A percentile compares a stretch with the other conserved stretches of the same genome.
phyloP scores from a whole-genome alignment of 1,284 basidiomycete species.

The Leccinum holopus region DNA sequence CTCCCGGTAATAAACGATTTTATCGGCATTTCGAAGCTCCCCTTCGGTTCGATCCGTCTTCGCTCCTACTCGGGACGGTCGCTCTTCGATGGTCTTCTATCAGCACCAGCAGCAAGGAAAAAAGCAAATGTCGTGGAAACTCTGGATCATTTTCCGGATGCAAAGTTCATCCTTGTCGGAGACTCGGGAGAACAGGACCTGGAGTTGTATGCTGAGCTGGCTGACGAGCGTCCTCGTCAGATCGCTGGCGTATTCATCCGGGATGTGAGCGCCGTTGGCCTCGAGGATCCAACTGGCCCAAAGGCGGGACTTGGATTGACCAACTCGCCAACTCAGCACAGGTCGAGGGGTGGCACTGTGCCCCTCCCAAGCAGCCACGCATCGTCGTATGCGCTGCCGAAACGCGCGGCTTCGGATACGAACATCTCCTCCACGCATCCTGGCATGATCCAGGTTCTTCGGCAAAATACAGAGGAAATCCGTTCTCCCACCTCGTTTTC shows the following conservation, averaged over 20 bases:
- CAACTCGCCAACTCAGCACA: conserved; percentile 17
- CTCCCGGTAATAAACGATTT: conserved; percentile 80
- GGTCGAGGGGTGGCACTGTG: conserved; percentile 5
- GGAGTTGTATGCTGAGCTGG: conserved; percentile 76
- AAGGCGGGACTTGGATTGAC: conserved; percentile 29
- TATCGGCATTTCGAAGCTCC: conserved; percentile 63
- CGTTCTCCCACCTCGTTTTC: conserved; percentile 29
- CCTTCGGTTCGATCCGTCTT: conserved; percentile 15
- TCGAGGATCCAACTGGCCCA: conserved; percentile 61
- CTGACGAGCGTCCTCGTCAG: conserved; percentile 63
- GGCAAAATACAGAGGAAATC: conserved; percentile 20
- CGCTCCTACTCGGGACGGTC: conserved; percentile 74
- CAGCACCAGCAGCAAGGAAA: conserved; percentile 77
- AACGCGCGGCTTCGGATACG: conserved; percentile 29
- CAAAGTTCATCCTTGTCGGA: conserved; percentile 80
- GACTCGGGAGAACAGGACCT: conserved; percentile 90
- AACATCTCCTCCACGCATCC: conserved; percentile 11
- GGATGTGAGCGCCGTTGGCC: conserved; percentile 52
- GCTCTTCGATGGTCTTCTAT: conserved; percentile 73
- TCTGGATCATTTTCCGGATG: conserved; percentile 72
- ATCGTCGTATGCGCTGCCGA: conserved; percentile 10
- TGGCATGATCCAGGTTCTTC: conserved; percentile 14
- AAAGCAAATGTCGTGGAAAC: conserved; percentile 75
- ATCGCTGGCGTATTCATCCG: conserved; percentile 77
- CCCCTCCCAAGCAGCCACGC: conserved; percentile 5